Conservation (phyloP, 192 early-diverging fungal species). For the Podila verticillata region DNA sequence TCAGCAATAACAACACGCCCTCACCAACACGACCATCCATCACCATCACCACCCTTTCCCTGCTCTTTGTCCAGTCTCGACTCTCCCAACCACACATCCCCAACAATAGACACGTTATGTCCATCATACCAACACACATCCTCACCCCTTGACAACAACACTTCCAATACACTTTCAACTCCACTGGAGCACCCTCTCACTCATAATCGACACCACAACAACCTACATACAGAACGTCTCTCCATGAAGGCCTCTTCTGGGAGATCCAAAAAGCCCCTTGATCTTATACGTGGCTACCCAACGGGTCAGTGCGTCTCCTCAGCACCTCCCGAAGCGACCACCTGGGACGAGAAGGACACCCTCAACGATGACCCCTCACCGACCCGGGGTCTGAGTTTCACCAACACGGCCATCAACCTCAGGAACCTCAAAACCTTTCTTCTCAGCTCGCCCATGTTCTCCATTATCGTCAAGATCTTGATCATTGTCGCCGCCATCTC, state of each 20-base stretch:
- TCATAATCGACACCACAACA: background rate
- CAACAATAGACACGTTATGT: too few relatives aligned
- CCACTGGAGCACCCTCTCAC: background rate
- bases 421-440: slow-evolving; percentile 33
- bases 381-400: background rate
- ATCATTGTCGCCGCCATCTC: slow-evolving; percentile 35
- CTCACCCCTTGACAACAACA: too few relatives aligned
- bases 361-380: slow-evolving; percentile 4
- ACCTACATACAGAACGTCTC: background rate
- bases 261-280: slow-evolving; percentile 11
- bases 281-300: slow-evolving; percentile 29
- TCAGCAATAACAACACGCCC: too few relatives aligned
- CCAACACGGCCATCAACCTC: slow-evolving; percentile 41
- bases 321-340: slow-evolving; percentile 22
- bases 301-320: slow-evolving; percentile 37
- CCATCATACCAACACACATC: too few relatives aligned
- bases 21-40: background rate
- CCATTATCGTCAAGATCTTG: slow-evolving; percentile 30
- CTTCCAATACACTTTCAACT: background rate
- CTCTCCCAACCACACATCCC: too few relatives aligned
- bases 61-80: too few relatives aligned
- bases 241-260: background rate
- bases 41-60: too few relatives aligned
- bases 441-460: slow-evolving; percentile 43
- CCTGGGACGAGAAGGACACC: slow-evolving; percentile 43